phyloP scores from a whole-genome alignment of 768 basidiomycete genomes.

The Suillus weaverae region DNA sequence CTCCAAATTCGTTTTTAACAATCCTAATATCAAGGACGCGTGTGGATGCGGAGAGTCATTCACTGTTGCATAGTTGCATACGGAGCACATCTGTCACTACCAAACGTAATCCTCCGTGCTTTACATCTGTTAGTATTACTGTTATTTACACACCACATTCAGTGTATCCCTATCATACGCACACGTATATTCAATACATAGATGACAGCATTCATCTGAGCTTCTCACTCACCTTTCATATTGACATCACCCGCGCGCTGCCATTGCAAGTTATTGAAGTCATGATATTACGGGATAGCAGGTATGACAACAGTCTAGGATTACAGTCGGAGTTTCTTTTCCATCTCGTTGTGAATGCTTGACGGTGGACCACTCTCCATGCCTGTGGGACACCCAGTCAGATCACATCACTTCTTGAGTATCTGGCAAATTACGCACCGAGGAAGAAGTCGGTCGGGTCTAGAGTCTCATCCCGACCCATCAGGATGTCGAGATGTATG shows the following conservation, averaged over 20 bases:
- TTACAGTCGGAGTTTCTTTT: constrained; percentile 55
- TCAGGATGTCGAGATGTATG: constrained; percentile 87
- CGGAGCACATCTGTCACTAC: constrained; percentile 13
- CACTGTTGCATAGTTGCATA: constrained; percentile 44
- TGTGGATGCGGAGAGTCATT: constrained; percentile 96
- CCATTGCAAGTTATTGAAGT: background rate
- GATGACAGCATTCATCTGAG: constrained; percentile 2
- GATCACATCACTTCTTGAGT: constrained; percentile 4
- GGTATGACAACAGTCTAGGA: constrained; percentile 12
- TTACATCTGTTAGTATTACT: constrained; percentile 6
- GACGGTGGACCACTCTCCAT: constrained; percentile 49
- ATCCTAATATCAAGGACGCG: constrained; percentile 92
- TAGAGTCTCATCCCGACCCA: constrained; percentile 87
- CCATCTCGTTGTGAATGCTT: constrained; percentile 68
- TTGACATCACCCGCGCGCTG: background rate
- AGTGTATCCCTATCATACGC: constrained; percentile 32
- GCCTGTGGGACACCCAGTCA: constrained; percentile 37
- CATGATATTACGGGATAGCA: background rate
- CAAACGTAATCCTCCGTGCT: background rate
- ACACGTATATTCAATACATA: constrained; percentile 14
- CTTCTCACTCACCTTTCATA: background rate
- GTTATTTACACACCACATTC: constrained; percentile 3
- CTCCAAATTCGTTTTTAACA: constrained; percentile 81
- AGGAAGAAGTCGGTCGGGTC: constrained; percentile 79
- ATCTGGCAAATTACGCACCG: constrained; percentile 44